Percentiles rank a stretch among this genome's conserved stretches.
phyloP scores from a whole-genome alignment of 106 monocot genomes.

The Dendrobium officinale region DNA sequence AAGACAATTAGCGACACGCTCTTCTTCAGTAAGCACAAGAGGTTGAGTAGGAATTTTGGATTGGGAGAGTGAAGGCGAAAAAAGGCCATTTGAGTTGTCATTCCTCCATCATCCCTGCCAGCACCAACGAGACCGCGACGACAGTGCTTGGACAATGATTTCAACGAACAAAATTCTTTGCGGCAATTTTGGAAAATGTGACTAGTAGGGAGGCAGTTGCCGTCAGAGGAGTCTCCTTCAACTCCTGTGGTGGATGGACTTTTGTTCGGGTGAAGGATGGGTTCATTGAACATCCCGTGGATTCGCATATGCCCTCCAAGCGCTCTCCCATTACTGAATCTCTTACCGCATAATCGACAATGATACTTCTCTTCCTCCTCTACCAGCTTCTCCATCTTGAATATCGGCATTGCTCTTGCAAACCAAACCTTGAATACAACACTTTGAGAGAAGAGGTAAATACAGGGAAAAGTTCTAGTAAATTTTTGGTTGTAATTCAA shows the following conservation, averaged over 20 bases:
- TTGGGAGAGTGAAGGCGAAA: no score
- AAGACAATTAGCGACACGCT: constrained; percentile 71
- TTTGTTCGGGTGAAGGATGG: background rate
- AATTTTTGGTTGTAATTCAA: no score
- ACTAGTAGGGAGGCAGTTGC: constrained; percentile 24
- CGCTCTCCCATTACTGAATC: constrained; percentile 65
- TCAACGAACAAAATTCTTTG: constrained; percentile 53
- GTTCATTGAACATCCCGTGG: constrained; percentile 57
- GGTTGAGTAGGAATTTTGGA: no score
- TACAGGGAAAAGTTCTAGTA: background rate
- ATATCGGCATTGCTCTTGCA: constrained; percentile 25
- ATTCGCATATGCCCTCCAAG: constrained; percentile 84
- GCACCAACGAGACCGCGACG: constrained; percentile 26
- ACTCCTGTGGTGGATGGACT: no score
- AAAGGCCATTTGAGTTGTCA: no score
- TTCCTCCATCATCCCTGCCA: background rate
- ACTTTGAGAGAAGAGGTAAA: background rate
- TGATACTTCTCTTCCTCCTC: no score
- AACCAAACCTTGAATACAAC: background rate
- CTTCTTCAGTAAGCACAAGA: constrained; percentile 38
- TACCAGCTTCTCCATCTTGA: no score
- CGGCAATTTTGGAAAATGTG: constrained; percentile 29
- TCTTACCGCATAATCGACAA: constrained; percentile 61
- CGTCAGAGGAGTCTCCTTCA: constrained; percentile 1
- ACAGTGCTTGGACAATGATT: constrained; percentile 60